Percentiles rank a stretch among this genome's conserved stretches.
These are phyloP conservation scores for Aegilops bicornis DNA, from an alignment of 176 grass and related monocot genomes.

Conservation along the genomic window DNA sequence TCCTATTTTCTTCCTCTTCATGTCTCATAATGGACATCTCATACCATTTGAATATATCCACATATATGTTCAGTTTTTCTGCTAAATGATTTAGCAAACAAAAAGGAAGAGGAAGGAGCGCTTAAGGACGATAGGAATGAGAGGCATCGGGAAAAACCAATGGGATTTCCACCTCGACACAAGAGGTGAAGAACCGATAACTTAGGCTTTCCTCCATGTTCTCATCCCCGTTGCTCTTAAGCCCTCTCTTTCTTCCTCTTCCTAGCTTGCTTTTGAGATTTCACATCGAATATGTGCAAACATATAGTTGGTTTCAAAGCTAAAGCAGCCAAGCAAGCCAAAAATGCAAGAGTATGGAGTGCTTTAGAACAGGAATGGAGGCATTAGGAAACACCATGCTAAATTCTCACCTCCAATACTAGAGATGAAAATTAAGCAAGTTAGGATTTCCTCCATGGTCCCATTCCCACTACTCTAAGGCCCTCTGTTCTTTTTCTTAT, in stretches of 20 bases:
- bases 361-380: neutral
- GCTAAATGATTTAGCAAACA: neutral
- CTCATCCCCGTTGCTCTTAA: neutral
- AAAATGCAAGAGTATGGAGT: neutral
- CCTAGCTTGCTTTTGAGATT: neutral
- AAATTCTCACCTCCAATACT: neutral
- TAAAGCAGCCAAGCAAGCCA: neutral
- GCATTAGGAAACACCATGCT: neutral
- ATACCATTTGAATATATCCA: neutral
- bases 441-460: neutral
- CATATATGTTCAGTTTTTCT: neutral
- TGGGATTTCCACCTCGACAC: neutral
- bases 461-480: neutral
- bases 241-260: neutral
- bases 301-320: neutral
- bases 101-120: conserved; percentile 19
- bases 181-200: neutral
- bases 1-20: neutral
- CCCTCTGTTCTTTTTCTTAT: neutral
- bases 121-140: conserved; percentile 21
- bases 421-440: neutral
- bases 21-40: neutral
- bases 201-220: neutral
- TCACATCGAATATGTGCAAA: neutral
- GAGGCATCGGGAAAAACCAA: conserved; percentile 16